phyloP scores from a whole-genome alignment of 768 basidiomycete genomes.

The Auricularia heimuer region DNA sequence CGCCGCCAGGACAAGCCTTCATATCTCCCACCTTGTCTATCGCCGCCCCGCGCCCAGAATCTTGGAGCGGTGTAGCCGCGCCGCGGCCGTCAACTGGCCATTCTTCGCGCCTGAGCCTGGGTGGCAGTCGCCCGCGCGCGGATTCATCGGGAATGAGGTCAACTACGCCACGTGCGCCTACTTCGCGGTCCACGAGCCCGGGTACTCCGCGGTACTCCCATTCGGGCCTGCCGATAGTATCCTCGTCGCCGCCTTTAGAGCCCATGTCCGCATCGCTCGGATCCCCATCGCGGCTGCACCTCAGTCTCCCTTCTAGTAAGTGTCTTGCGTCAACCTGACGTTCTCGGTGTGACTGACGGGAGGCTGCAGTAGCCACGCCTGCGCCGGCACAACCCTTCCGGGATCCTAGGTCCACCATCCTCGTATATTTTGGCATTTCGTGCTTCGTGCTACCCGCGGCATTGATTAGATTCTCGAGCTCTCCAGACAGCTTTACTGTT shows the following conservation, averaged over 20 bases:
- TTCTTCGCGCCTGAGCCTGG: neutral
- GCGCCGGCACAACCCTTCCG: slow-evolving; percentile 54
- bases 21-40: neutral
- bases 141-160: neutral
- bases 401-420: slow-evolving; percentile 59
- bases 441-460: slow-evolving; percentile 77
- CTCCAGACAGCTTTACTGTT: slow-evolving; percentile 76
- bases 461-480: slow-evolving; percentile 74
- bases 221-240: neutral
- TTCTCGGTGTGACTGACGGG: neutral
- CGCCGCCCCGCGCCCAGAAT: neutral
- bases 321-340: slow-evolving; percentile 4
- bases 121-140: neutral
- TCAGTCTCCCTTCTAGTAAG: slow-evolving; percentile 9
- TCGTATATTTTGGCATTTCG: slow-evolving; percentile 76
- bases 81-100: neutral
- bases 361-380: slow-evolving; percentile 29
- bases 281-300: slow-evolving; percentile 17
- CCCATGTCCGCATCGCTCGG: slow-evolving; percentile 13
- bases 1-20: slow-evolving; percentile 25
- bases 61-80: neutral
- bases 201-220: neutral
- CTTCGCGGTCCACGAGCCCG: slow-evolving; percentile 1
- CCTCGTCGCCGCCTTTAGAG: slow-evolving; percentile 3
- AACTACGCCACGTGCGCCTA: neutral